phyloP scores from a whole-genome alignment of 495 filamentous ascomycete genomes.

The Tuber magnatum region DNA sequence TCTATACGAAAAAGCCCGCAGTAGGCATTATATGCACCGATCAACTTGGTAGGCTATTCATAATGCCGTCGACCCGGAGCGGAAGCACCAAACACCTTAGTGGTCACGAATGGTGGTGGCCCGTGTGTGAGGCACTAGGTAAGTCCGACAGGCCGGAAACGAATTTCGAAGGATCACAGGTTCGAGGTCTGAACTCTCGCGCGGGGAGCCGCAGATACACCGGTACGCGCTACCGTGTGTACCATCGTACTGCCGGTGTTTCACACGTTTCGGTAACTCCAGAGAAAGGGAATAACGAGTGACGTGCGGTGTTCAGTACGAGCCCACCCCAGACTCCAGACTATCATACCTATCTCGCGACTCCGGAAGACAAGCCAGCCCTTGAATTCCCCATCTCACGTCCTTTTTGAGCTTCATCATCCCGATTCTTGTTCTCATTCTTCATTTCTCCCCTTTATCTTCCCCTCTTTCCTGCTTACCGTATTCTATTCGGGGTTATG shows the following conservation, averaged over 20 bases:
- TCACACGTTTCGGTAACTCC: neutral
- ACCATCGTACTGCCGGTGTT: neutral
- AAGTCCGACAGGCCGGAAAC: neutral
- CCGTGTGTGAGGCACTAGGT: too few species aligned
- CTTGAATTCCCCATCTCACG: neutral
- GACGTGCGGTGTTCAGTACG: neutral
- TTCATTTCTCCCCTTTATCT: neutral
- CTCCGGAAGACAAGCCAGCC: neutral
- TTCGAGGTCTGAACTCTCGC: neutral
- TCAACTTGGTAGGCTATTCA: neutral
- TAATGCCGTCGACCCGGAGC: neutral
- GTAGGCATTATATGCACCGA: neutral
- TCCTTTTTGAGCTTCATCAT: neutral
- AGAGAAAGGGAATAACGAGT: neutral
- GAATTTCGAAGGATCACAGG: neutral
- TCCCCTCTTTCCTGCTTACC: neutral
- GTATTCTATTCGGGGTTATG: neutral
- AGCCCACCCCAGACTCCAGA: neutral
- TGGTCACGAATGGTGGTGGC: too few species aligned
- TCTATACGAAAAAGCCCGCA: neutral
- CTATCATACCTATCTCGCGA: neutral
- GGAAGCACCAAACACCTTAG: neutral
- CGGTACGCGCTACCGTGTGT: neutral
- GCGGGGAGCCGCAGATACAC: too few species aligned
- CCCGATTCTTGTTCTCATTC: neutral